Base-by-base conservation (phyloP, 2,329 filamentous ascomycete species). In the Cladophialophora psammophila region DNA sequence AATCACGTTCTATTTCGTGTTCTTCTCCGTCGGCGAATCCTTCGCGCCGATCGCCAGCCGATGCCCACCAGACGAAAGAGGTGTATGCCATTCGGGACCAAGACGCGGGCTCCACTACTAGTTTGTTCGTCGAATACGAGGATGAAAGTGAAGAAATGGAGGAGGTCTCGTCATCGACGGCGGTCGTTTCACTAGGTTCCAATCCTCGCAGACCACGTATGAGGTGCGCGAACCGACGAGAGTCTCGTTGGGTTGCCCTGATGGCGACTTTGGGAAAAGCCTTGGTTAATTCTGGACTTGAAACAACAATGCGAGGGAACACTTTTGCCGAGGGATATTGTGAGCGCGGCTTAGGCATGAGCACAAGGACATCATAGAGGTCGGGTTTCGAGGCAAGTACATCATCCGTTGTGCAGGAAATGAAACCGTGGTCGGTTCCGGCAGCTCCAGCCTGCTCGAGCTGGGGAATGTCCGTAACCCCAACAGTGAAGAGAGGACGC, bases 391-490 rank as follows among this genome's bases (percentile, higher is more conserved):
- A 91, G 55, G 88, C 89, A 13, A 99, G 85, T 66, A 99, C 95
- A 75, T 91, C 94, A 80, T 99, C 95, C 1, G 94, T 98, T 2
- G 94, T 97, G 78, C 94, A 97, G 12, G 94, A 95, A 66, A 97
- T 90, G 93, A 94, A 99, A 45, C 93, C 91, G 13, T 85, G 80
- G 84, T 40, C 80, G 34, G 34, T 5, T 78, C 78, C 76, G 50
- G 76, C 76, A 54, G 79, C 76, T 73, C 54, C 67, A 65, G 78
- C 75, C 55, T 74, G 64, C 80, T 82, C 56, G 5, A 98, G 84
- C 64, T 90, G 88, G 5, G 91, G 87, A 58, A 99, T 97, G 75
- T 99, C 95, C 77, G 97, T 92, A 15, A 99, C 90, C 58, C 95
- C 95, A 66, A 99, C 87, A 60, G 90, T 93, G 81, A 98, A 99